Base-by-base conservation (phyloP, 805 yeast species). In the Yarrowia sp. region DNA sequence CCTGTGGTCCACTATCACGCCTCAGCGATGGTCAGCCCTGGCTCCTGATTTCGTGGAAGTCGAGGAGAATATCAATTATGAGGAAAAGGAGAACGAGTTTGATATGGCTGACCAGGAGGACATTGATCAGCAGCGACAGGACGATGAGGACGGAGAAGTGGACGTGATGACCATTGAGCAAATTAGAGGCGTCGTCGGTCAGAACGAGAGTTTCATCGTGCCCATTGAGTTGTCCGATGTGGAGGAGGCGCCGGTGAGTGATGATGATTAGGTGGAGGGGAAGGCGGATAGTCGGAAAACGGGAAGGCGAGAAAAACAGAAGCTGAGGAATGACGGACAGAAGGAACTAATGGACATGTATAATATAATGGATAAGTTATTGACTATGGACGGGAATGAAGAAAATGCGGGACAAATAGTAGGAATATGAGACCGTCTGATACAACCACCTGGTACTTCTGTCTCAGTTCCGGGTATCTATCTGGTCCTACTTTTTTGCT, bases 31-130 rank as follows among this genome's bases (percentile, higher is more conserved):
- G 98, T 89, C 96, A 76, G 96, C 98, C 0, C 80, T 93, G 72
- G 98, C 98, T 0, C 98, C 98, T 0, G 98, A 94, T 76, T 93
- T 94, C 75, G 96, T 90, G 58, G 98, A 93, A 76, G 88, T 93
- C 50, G 97, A 93, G 74, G 97, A 92, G 73, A 94, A 92, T 74
- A 88, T 91, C 10, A 92, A 90, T 68, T 93, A 94, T 74, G 86
- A 87, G 71, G 98, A 93, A 74, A 83, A 84, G 69, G 98, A 93
- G 76, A 96, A 92, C 75, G 98, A 93, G 77, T 93, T 93, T 77
- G 98, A 93, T 75, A 83, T 89, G 30, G 84, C 47, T 12, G 89
- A 85, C 63, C 92, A 88, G 65, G 90, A 86, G 66, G 86, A 84
- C 63, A 85, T 84, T 69, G 86, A 84, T 73, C 84, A 85, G 72